Conservation (phyloP, 2,329 filamentous ascomycete genomes). For the Alternaria rosae region DNA sequence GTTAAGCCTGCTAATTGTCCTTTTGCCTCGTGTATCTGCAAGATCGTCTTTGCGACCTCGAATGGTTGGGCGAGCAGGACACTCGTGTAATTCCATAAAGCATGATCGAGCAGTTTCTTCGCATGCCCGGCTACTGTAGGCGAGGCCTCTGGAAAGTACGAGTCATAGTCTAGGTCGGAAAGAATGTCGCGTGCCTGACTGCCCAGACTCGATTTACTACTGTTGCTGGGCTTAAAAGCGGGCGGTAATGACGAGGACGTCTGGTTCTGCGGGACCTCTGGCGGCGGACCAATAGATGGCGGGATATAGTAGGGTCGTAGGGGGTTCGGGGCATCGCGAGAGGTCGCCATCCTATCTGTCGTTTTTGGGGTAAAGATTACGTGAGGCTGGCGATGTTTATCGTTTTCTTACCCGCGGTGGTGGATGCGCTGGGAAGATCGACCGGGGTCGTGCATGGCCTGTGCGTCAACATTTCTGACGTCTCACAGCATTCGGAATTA, state of each 20-base stretch:
- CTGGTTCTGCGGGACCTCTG: constrained; percentile 51
- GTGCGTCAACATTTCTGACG: constrained; percentile 21
- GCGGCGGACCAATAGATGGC: constrained; percentile 68
- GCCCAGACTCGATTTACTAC: constrained; percentile 61
- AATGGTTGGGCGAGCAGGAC: constrained; percentile 93
- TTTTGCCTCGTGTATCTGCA: constrained; percentile 73
- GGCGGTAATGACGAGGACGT: constrained; percentile 40
- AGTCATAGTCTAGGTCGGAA: constrained; percentile 89
- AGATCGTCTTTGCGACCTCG: constrained; percentile 91
- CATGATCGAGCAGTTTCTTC: constrained; percentile 80
- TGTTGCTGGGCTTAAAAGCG: constrained; percentile 42
- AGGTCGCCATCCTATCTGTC: constrained; percentile 50
- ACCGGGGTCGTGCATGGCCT: constrained; percentile 7
- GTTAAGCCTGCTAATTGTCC: constrained; percentile 38
- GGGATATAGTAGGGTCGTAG: constrained; percentile 76
- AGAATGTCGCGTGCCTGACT: constrained; percentile 82
- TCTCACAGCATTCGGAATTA: constrained; percentile 27
- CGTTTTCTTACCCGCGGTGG: constrained; percentile 12
- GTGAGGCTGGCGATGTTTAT: constrained; percentile 12
- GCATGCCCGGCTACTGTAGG: constrained; percentile 73
- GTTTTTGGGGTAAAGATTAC: neutral
- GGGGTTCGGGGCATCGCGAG: constrained; percentile 64
- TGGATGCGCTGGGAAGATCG: constrained; percentile 14
- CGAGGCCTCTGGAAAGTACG: constrained; percentile 79
- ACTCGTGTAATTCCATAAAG: constrained; percentile 90